Evolutionary conservation across 768 basidiomycete genomes (phyloP), one percentile per base, ranked within the genome.

Genomic region (Lyophyllum atratum): DNA sequence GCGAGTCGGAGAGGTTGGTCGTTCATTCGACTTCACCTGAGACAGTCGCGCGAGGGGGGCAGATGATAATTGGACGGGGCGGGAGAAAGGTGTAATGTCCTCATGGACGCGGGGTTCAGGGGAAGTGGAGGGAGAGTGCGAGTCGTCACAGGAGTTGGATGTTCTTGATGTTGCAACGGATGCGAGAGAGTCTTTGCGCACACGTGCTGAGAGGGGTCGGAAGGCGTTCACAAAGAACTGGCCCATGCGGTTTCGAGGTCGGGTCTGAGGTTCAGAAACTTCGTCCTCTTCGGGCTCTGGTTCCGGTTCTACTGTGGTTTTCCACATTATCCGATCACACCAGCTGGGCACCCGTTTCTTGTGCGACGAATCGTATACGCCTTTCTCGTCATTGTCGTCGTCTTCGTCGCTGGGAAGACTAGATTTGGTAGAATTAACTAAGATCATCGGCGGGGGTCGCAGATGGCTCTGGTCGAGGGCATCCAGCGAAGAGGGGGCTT

Each of bases 271-370:
- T 34, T 67, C 64, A 48, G 60, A 56, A 47, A 37, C 34, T 28
- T 56, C 67, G 29, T 78, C 75, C 15, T 73, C 74, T 33, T 76
- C 79, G 9, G 73, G 68, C 24, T 78, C 74, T 1, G 73, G 70
- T 12, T 78, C 78, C 15, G 80, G 80, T 28, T 74, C 66, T 24
- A 89, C 77, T 0, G 87, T 92, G 5, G 88, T 80, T 70, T 92
- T 93, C 85, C 86, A 93, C 4, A 93, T 72, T 44, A 93, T 90
- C 19, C 92, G 85, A 68, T 93, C 92, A 65, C 92, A 93, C 92
- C 92, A 93, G 69, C 90, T 91, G 5, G 92, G 92, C 24, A 93
- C 92, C 19, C 92, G 85, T 64, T 85, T 82, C 70, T 93, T 93
- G 64, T 83, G 76, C 10, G 91, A 93, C 25, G 88, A 85, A 70